Percentiles rank a stretch among this genome's conserved stretches.
phyloP scores from a whole-genome alignment of 176 grass and related monocot species.

The Lolium multiflorum region DNA sequence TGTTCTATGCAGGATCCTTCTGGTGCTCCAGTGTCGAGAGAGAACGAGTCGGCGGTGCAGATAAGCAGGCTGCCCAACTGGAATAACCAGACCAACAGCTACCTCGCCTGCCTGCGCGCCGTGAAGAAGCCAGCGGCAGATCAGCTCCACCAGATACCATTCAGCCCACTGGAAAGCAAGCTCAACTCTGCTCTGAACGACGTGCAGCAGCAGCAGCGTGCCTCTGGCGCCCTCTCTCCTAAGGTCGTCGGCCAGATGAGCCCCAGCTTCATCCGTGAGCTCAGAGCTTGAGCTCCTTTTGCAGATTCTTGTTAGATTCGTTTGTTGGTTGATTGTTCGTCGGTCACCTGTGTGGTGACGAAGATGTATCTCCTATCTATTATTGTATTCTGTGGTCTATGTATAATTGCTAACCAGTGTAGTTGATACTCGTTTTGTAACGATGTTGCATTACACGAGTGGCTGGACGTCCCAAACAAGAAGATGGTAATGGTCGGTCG shows the following conservation, averaged over 20 bases:
- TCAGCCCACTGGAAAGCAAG: conserved; percentile 81
- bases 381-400: not conserved
- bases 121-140: conserved; percentile 50
- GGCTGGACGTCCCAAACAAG: not conserved
- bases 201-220: not conserved
- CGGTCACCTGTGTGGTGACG: conserved; percentile 5
- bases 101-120: conserved; percentile 70
- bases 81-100: conserved; percentile 68
- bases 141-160: conserved; percentile 60
- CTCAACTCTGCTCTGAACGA: conserved; percentile 53
- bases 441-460: not conserved
- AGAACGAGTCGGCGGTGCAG: conserved; percentile 65
- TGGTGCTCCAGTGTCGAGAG: conserved; percentile 69
- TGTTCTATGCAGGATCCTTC: conserved; percentile 67
- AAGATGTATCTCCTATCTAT: not conserved
- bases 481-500: not conserved
- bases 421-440: not conserved
- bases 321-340: not conserved
- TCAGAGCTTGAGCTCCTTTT: conserved; percentile 40
- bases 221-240: not conserved
- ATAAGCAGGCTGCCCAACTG: conserved; percentile 67
- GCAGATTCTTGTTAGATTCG: not conserved
- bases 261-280: conserved; percentile 54
- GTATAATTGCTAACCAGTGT: not conserved
- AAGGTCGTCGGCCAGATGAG: conserved; percentile 49